Evolutionary conservation across 176 grass and related monocot genomes (phyloP), one percentile per base, ranked within the genome.

Genomic region (Carex parvula): DNA sequence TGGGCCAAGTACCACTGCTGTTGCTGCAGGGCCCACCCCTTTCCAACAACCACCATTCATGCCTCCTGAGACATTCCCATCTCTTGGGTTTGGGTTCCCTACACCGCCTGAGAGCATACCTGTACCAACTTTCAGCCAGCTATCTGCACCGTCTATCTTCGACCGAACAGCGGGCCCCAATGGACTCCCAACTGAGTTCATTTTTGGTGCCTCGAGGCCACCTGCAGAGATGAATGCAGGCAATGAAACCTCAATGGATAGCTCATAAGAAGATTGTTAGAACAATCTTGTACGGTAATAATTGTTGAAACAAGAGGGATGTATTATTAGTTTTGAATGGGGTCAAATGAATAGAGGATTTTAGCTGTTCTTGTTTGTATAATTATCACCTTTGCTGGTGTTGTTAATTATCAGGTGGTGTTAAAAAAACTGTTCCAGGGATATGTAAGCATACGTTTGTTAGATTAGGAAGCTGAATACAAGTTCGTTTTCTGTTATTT

Each of bases 201-300:
- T 85, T 48, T 95, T 95, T 68, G 93, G 93, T 53, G 93, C 91
- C 14, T 86, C 79, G 83, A 90, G 63, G 83, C 52, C 52, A 32
- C 81, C 88, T 63, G 68, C 63, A 4, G 88, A 92, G 61, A 84
- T 57, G 21, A 89, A 90, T 72, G 32, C 89, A 75, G 89, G 87
- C 62, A 80, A 83, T 5, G 94, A 88, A 80, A 86, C 83, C 64
- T 87, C 91, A 79, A 96, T 93, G 91, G 94, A 97, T 75, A 90
- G 94, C 87, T 88, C 94, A 58, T 97, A 87, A 85, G 66, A 87
- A 70, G 24, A 74, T 60, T 39, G 16, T 39, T 44, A 4, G 30
- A 29, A 50, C 64, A 64, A 64, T 50, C 41, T 64, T 44, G 48
- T 32, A 26, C 10, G 73, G 72, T 24, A 78, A 78, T 78, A 78